phyloP scores from a whole-genome alignment of 1,139 yeast genomes.

The Waltiozyma sp. region DNA sequence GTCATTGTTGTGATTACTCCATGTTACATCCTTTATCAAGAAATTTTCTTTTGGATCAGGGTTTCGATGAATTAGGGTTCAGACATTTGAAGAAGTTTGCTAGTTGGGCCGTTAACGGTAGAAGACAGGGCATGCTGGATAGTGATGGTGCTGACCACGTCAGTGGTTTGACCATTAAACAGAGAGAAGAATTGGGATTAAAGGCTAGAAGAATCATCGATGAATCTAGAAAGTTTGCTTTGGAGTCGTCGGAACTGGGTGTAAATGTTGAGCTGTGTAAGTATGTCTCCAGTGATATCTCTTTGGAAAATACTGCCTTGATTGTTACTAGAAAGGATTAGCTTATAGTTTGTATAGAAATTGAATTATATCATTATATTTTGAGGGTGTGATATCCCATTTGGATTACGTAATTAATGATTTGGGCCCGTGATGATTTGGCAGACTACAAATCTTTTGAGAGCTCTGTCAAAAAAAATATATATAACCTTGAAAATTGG shows the following conservation, averaged over 20 bases:
- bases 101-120: slow-evolving; percentile 83
- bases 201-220: slow-evolving; percentile 65
- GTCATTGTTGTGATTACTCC: slow-evolving; percentile 57
- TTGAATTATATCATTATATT: too few relatives aligned
- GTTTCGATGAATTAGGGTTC: slow-evolving; percentile 33
- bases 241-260: slow-evolving; percentile 19
- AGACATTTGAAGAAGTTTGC: slow-evolving; percentile 48
- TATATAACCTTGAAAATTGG: too few relatives aligned
- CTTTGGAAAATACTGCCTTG: slow-evolving; percentile 66
- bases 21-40: slow-evolving; percentile 8
- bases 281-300: slow-evolving; percentile 46
- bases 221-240: slow-evolving; percentile 44
- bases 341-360: too few relatives aligned
- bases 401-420: too few relatives aligned
- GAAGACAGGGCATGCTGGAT: slow-evolving; percentile 28
- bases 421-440: too few relatives aligned
- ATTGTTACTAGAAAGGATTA: slow-evolving; percentile 17
- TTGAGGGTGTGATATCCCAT: too few relatives aligned
- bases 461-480: too few relatives aligned
- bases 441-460: too few relatives aligned
- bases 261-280: slow-evolving; percentile 39
- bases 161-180: slow-evolving; percentile 30
- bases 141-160: slow-evolving; percentile 29
- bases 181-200: slow-evolving; percentile 51
- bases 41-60: slow-evolving; percentile 16